Conservation (phyloP, 1,284 basidiomycete genomes). For the Ceratobasidium sp. region DNA sequence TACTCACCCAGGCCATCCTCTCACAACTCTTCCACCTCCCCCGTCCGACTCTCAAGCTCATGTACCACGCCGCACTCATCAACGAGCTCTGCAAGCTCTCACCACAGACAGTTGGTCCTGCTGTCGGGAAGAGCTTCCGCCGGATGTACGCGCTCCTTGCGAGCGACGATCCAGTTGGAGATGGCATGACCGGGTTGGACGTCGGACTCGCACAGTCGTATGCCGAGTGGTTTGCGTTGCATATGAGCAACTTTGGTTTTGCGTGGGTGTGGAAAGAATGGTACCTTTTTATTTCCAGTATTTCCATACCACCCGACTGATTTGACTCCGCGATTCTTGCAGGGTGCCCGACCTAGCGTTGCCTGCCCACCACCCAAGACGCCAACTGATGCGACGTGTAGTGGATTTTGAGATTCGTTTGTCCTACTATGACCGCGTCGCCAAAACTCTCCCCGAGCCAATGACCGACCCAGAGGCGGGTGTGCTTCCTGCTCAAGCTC, state of each 20-base stretch:
- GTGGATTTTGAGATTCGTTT: slow-evolving; percentile 92
- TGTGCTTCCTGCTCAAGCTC: slow-evolving; percentile 78
- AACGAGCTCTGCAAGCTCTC: slow-evolving; percentile 94
- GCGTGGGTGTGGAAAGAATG: slow-evolving; percentile 99
- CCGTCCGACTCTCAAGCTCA: slow-evolving; percentile 75
- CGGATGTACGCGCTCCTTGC: slow-evolving; percentile 80
- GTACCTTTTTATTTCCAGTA: slow-evolving; percentile 60
- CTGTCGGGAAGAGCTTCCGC: slow-evolving; percentile 94
- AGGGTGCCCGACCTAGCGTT: slow-evolving; percentile 89
- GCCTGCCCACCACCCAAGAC: slow-evolving; percentile 80
- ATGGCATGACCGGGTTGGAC: slow-evolving; percentile 78
- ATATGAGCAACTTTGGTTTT: slow-evolving; percentile 98
- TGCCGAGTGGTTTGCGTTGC: slow-evolving; percentile 94
- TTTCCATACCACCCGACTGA: slow-evolving; percentile 13
- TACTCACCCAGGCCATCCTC: slow-evolving; percentile 71
- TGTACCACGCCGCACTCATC: slow-evolving; percentile 91
- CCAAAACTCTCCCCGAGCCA: slow-evolving; percentile 85
- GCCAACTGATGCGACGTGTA: slow-evolving; percentile 87
- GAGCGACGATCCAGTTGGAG: slow-evolving; percentile 39
- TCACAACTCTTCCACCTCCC: slow-evolving; percentile 83
- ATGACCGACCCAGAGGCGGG: slow-evolving; percentile 75
- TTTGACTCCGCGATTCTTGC: slow-evolving; percentile 28
- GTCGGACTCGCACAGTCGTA: slow-evolving; percentile 84
- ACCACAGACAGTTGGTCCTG: slow-evolving; percentile 91
- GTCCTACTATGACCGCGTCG: slow-evolving; percentile 93